Evolutionary conservation across 805 yeast species (phyloP).

Genomic region (Martiniozyma abietophila): DNA sequence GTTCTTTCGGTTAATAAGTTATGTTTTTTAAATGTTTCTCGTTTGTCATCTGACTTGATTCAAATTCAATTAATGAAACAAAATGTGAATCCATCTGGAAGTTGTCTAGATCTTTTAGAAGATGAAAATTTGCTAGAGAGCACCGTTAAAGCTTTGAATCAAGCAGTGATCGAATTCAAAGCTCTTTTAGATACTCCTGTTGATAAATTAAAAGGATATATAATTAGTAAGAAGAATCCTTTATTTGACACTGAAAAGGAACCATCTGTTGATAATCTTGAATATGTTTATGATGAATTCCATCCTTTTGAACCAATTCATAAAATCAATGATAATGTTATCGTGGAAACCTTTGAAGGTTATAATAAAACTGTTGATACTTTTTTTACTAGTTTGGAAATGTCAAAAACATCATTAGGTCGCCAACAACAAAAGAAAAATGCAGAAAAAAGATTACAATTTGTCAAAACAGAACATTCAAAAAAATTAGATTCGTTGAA

Average conservation of each 20-base stretch:
- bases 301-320: constrained; percentile 42
- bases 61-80: constrained; percentile 42
- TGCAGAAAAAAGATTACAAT: constrained; percentile 65
- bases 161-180: constrained; percentile 37
- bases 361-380: constrained; percentile 77
- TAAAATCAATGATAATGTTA: constrained; percentile 22
- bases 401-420: constrained; percentile 64
- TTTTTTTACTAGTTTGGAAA: constrained; percentile 78
- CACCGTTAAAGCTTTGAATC: constrained; percentile 35
- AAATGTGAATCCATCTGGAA: constrained; percentile 34
- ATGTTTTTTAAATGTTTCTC: constrained; percentile 58
- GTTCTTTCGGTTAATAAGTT: constrained; percentile 60
- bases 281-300: constrained; percentile 42
- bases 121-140: constrained; percentile 21
- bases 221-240: constrained; percentile 53
- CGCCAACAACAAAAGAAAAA: constrained; percentile 69
- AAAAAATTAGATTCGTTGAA: constrained; percentile 59
- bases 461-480: constrained; percentile 65
- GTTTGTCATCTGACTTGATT: constrained; percentile 70
- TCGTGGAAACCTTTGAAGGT: constrained; percentile 41
- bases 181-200: constrained; percentile 27
- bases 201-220: constrained; percentile 44
- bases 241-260: constrained; percentile 34
- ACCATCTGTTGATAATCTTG: constrained; percentile 25
- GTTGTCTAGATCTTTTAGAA: constrained; percentile 24